Percentiles rank a stretch among this genome's conserved stretches.
phyloP scores from a whole-genome alignment of 169 alveolate species.

The Babesia ovata region DNA sequence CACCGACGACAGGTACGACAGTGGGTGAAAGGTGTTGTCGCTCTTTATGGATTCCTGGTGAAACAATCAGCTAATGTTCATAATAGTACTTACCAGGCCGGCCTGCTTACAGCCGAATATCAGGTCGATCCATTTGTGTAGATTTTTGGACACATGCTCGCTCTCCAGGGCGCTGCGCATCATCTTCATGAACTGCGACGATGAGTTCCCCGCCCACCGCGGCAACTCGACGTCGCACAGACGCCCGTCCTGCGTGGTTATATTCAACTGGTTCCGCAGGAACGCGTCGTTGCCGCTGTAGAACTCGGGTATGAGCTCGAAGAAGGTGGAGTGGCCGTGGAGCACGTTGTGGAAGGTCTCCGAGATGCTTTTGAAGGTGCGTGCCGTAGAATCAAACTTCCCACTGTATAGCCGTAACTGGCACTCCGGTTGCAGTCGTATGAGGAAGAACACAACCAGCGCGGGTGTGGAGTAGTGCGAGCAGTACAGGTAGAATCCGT shows the following conservation, averaged over 20 bases:
- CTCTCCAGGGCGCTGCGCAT: conserved; percentile 93
- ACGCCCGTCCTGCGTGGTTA: conserved; percentile 75
- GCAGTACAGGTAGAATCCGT: conserved; percentile 91
- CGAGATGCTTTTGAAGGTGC: conserved; percentile 74
- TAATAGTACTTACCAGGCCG: conserved; percentile 45
- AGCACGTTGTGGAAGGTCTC: conserved; percentile 73
- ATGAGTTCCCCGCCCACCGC: conserved; percentile 80
- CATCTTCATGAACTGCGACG: conserved; percentile 74
- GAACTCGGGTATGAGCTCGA: conserved; percentile 94
- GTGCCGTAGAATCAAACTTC: conserved; percentile 85
- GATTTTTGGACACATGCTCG: conserved; percentile 87
- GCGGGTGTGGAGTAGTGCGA: conserved; percentile 98
- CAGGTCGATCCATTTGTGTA: conserved; percentile 96
- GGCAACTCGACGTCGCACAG: conserved; percentile 88
- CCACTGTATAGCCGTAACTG: conserved; percentile 93
- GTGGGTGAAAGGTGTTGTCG: conserved; percentile 87
- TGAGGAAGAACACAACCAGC: conserved; percentile 92
- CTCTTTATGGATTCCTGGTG: conserved; percentile 58
- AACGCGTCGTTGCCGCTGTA: conserved; percentile 85
- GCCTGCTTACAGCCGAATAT: conserved; percentile 93
- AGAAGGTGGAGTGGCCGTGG: conserved; percentile 82
- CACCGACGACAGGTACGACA: conserved; percentile 82
- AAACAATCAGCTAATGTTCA: neutral
- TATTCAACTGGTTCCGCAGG: conserved; percentile 82
- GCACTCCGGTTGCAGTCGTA: conserved; percentile 92